Conservation (phyloP, 108 stramenopile species). For the Nannochloropsis gaditana region DNA sequence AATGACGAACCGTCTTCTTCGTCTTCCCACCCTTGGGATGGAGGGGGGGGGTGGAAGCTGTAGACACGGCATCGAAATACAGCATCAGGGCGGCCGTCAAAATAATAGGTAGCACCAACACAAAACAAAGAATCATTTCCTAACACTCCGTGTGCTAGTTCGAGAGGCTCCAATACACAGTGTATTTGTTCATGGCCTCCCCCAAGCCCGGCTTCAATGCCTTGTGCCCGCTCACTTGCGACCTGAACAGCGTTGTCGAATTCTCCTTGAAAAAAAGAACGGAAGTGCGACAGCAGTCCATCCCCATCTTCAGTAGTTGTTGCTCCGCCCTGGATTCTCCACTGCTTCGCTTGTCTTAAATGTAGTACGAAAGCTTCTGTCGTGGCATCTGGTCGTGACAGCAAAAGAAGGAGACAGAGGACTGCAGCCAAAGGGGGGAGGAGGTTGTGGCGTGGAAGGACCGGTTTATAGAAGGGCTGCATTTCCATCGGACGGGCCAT, state of each 20-base stretch:
- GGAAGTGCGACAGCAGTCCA: background rate
- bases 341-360: background rate
- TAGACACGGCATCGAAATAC: constrained; percentile 8
- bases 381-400: background rate
- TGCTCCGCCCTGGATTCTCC: background rate
- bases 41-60: background rate
- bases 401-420: background rate
- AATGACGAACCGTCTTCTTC: background rate
- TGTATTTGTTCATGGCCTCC: background rate
- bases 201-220: background rate
- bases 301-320: background rate
- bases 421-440: background rate
- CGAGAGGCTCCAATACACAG: background rate
- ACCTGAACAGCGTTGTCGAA: background rate
- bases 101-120: background rate
- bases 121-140: background rate
- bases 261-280: background rate
- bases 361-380: background rate
- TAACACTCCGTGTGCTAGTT: background rate
- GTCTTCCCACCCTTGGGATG: background rate
- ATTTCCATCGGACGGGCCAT: no score
- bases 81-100: constrained; percentile 10
- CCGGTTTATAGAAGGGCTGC: background rate
- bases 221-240: background rate
- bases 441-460: background rate